phyloP scores from a whole-genome alignment of 1,139 yeast species.

The Saccharomyces hybrid region DNA sequence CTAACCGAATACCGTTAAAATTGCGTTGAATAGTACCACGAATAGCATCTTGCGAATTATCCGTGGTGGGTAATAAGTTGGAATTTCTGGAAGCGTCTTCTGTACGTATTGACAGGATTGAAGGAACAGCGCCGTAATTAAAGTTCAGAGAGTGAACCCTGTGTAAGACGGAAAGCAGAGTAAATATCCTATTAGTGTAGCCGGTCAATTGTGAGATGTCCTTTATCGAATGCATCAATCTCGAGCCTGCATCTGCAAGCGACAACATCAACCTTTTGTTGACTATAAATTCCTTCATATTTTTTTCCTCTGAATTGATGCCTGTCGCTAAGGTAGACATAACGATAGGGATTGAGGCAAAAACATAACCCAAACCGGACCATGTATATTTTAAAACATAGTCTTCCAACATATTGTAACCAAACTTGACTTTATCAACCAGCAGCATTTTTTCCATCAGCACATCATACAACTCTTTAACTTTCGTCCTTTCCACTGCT shows the following conservation, averaged over 20 bases:
- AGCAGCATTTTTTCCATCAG: conserved; percentile 46
- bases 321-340: conserved; percentile 38
- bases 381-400: conserved; percentile 84
- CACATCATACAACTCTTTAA: conserved; percentile 49
- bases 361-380: conserved; percentile 90
- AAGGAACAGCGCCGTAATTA: conserved; percentile 44
- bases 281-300: conserved; percentile 83
- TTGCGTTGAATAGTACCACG: conserved; percentile 77
- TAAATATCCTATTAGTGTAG: conserved; percentile 79
- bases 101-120: background rate
- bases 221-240: conserved; percentile 90
- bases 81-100: conserved; percentile 2
- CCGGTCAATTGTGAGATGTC: conserved; percentile 91
- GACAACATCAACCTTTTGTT: conserved; percentile 86
- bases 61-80: background rate
- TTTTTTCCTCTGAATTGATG: conserved; percentile 38
- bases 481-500: conserved; percentile 64
- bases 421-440: conserved; percentile 41
- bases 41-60: conserved; percentile 29
- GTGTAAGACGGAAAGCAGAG: conserved; percentile 66
- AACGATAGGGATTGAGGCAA: conserved; percentile 81
- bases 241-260: conserved; percentile 93
- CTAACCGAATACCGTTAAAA: conserved; percentile 74
- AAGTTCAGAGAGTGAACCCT: conserved; percentile 69
- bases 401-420: conserved; percentile 74